Evolutionary conservation across 345 rosid genomes (phyloP).

Genomic region (Melaleuca quinquenervia): DNA sequence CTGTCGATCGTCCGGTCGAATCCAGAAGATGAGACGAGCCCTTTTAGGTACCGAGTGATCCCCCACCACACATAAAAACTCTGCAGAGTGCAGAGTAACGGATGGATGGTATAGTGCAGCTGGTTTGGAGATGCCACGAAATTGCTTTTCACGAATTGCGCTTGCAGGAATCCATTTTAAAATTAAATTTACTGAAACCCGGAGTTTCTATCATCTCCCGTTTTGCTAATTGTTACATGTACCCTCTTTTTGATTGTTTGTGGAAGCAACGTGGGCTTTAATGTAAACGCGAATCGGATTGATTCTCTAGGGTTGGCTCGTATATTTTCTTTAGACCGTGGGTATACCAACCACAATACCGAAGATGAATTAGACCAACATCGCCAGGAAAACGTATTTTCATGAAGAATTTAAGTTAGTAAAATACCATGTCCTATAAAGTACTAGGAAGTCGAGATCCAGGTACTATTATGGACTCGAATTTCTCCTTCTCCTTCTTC

Average conservation of each 20-base stretch:
- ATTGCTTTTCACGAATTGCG: neutral
- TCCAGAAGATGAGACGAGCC: neutral
- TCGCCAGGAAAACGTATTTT: neutral
- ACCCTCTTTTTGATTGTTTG: neutral
- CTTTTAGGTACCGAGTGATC: neutral
- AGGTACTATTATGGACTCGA: neutral
- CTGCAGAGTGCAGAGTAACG: neutral
- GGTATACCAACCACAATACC: no score
- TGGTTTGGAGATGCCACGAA: neutral
- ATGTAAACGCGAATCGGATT: neutral
- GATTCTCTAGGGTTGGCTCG: neutral
- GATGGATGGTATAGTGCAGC: neutral
- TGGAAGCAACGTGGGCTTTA: neutral
- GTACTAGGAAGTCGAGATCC: no score
- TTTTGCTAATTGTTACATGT: no score
- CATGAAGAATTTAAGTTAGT: neutral
- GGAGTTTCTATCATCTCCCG: neutral
- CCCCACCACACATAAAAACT: neutral
- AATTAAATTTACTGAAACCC: neutral
- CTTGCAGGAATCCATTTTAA: neutral
- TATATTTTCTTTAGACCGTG: neutral
- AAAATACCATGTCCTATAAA: neutral
- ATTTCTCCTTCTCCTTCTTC: neutral
- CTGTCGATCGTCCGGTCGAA: neutral
- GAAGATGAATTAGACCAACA: neutral